Evolutionary conservation across 345 rosid genomes (phyloP).

Genomic region (Microthlaspi erraticum): DNA sequence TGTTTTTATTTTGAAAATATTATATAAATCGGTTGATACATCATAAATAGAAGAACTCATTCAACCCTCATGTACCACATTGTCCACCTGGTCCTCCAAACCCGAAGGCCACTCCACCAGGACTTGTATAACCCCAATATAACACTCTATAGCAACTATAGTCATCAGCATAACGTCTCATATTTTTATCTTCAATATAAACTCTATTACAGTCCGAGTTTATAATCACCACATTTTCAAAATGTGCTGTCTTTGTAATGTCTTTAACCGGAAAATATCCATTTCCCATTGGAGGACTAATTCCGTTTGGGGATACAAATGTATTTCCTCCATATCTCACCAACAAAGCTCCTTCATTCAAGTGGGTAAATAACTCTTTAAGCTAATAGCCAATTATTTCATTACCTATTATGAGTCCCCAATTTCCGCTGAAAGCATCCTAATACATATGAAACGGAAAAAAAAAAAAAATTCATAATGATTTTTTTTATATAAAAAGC

Average conservation of each 20-base stretch:
- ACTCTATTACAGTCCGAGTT: conserved; percentile 1
- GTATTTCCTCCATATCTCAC: conserved; percentile 37
- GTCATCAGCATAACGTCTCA: not conserved
- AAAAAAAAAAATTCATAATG: not conserved
- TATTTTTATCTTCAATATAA: not conserved
- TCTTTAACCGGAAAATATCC: conserved; percentile 20
- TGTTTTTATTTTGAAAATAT: not conserved
- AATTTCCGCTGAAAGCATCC: conserved; percentile 28
- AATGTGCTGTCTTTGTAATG: not conserved
- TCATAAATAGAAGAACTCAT: not conserved
- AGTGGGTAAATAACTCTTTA: conserved; percentile 8
- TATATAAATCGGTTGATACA: conserved; percentile 6
- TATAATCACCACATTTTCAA: not conserved
- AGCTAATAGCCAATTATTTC: conserved; percentile 39
- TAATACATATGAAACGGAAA: conserved; percentile 6
- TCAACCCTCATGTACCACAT: not conserved
- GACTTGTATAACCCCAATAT: not conserved
- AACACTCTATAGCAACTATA: not conserved
- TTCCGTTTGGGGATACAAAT: not conserved
- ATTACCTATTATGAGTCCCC: conserved; percentile 1
- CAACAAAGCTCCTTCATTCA: conserved; percentile 12
- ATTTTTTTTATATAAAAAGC: not conserved
- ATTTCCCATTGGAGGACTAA: conserved; percentile 39
- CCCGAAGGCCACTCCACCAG: not conserved
- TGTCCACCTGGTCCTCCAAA: conserved; percentile 40